These are phyloP conservation scores for Penicillium sp. DNA, from an alignment of 2,329 filamentous ascomycete species.

Conservation along the genomic window DNA sequence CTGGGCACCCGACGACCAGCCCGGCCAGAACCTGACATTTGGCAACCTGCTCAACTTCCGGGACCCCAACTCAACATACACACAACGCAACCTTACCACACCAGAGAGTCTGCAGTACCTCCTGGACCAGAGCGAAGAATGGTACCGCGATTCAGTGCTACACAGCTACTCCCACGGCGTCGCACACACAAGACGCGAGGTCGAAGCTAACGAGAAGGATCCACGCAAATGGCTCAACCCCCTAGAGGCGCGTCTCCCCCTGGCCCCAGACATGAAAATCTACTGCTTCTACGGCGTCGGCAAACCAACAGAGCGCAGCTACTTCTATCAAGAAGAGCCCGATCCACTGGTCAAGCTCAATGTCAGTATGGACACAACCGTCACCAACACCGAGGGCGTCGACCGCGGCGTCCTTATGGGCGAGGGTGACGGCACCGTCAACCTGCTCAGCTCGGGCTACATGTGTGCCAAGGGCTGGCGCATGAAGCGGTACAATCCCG, in stretches of 20 bases:
- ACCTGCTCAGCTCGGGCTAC: slow-evolving; percentile 84
- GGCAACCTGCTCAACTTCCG: slow-evolving; percentile 85
- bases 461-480: slow-evolving; percentile 97
- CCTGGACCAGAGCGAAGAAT: slow-evolving; percentile 71
- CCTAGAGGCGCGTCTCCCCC: slow-evolving; percentile 80
- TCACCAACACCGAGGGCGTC: slow-evolving; percentile 44
- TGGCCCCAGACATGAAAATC: slow-evolving; percentile 85
- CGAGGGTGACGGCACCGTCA: slow-evolving; percentile 94
- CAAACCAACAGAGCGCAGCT: slow-evolving; percentile 87
- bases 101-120: slow-evolving; percentile 73
- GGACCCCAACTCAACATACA: slow-evolving; percentile 58
- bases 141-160: slow-evolving; percentile 73
- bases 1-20: slow-evolving; percentile 82
- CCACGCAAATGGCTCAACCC: slow-evolving; percentile 91
- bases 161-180: slow-evolving; percentile 83
- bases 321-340: slow-evolving; percentile 77
- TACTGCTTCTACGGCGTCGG: slow-evolving; percentile 96
- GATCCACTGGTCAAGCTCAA: slow-evolving; percentile 57
- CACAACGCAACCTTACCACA: slow-evolving; percentile 72
- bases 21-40: slow-evolving; percentile 67
- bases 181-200: slow-evolving; percentile 72
- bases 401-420: slow-evolving; percentile 94
- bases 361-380: slow-evolving; percentile 53
- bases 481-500: slow-evolving; percentile 89
- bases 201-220: slow-evolving; percentile 75